Evolutionary conservation across 73 alveolate genomes (phyloP).

Genomic region (Tetrahymena thermophila): DNA sequence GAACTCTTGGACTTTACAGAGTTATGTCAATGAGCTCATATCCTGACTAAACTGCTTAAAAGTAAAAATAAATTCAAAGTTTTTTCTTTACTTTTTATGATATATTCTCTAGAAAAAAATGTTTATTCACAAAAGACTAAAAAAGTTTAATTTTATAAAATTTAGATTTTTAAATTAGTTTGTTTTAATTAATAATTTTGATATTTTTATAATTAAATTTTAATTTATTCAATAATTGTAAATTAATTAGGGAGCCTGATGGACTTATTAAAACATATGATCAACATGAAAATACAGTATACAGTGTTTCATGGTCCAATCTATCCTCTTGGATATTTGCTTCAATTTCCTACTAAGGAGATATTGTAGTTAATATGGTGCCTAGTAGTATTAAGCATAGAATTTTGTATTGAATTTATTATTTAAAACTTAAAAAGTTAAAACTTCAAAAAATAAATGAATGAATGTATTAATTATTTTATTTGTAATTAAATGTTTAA

Average conservation of each 20-base stretch:
- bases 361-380: not conserved
- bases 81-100: no score
- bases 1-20: not conserved
- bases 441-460: no score
- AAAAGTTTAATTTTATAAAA: no score
- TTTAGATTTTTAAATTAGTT: not conserved
- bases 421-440: not conserved
- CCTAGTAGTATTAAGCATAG: not conserved
- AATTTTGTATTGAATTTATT: not conserved
- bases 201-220: not conserved
- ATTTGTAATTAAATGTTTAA: not conserved
- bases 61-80: not conserved
- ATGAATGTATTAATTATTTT: no score
- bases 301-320: not conserved
- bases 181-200: not conserved
- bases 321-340: not conserved
- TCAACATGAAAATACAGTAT: not conserved
- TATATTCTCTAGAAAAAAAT: no score
- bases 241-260: not conserved
- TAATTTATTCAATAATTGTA: not conserved
- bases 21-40: not conserved
- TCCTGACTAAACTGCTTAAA: not conserved
- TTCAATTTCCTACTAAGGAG: not conserved
- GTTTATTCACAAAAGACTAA: no score
- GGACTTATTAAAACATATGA: not conserved